phyloP scores from a whole-genome alignment of 257 asterid genomes.

The Solanum okadae region DNA sequence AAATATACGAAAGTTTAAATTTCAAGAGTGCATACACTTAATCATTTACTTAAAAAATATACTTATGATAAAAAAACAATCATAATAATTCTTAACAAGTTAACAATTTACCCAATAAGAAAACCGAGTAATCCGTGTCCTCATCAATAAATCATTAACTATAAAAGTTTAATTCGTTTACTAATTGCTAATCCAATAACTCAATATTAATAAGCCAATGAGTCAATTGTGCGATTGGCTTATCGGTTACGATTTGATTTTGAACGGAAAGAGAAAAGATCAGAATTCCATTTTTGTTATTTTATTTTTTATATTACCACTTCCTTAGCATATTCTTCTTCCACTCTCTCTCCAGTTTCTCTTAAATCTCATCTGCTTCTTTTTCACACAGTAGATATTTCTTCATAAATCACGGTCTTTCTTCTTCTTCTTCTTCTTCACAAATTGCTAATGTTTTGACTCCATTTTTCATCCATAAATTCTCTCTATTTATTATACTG shows the following conservation, averaged over 20 bases:
- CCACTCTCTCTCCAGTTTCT: neutral
- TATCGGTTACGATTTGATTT: neutral
- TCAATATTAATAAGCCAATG: too few relatives aligned
- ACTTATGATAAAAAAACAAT: too few relatives aligned
- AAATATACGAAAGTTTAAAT: too few relatives aligned
- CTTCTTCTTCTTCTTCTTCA: neutral
- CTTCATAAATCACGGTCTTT: neutral
- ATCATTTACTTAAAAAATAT: neutral
- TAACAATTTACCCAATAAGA: neutral
- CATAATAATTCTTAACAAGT: neutral
- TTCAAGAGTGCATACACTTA: too few relatives aligned
- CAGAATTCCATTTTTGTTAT: neutral
- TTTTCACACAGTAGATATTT: neutral
- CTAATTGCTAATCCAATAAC: too few relatives aligned
- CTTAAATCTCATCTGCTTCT: neutral
- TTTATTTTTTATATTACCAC: neutral
- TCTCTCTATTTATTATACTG: neutral
- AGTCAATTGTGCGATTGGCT: too few relatives aligned
- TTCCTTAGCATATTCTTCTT: neutral
- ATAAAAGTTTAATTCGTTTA: too few relatives aligned
- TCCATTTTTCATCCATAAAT: neutral
- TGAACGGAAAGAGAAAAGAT: neutral
- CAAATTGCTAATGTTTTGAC: neutral
- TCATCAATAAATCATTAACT: neutral
- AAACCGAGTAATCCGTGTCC: too few relatives aligned